A percentile compares a stretch with the other conserved stretches of the same genome.
Evolutionary conservation across 768 basidiomycete genomes (phyloP).

Genomic region (Cystobasidium onofrii): DNA sequence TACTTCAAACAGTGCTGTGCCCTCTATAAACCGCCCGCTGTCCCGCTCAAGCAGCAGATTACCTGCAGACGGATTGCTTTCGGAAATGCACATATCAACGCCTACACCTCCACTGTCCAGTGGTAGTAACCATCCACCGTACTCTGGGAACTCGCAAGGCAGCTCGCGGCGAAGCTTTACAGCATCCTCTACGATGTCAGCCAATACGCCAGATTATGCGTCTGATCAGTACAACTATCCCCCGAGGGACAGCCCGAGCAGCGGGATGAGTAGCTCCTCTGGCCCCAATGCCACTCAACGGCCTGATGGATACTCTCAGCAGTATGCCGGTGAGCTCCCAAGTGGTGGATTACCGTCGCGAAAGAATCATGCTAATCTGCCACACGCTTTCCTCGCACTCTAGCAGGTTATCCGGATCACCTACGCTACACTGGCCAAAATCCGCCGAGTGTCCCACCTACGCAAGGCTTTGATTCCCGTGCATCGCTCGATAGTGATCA

Average conservation of each 20-base stretch:
- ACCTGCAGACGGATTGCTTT: background rate
- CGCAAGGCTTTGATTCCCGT: background rate
- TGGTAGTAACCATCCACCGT: background rate
- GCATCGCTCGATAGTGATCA: constrained; percentile 21
- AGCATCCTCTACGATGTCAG: background rate
- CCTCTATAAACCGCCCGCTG: background rate
- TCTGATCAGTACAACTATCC: background rate
- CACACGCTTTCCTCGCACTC: background rate
- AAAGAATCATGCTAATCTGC: too few relatives aligned
- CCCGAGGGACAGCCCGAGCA: background rate
- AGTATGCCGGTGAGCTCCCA: background rate
- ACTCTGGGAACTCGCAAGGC: background rate
- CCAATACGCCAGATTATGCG: background rate
- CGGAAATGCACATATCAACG: background rate
- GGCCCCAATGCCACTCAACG: background rate
- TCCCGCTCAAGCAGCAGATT: background rate
- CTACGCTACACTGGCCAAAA: background rate
- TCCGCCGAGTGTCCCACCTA: background rate
- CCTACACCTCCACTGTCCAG: background rate
- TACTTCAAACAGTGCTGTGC: background rate
- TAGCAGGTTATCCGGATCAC: background rate
- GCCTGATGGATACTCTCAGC: background rate
- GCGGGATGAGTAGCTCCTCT: background rate
- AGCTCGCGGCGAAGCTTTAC: constrained; percentile 12
- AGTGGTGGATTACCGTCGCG: background rate